Base-by-base conservation (phyloP, 2,329 filamentous ascomycete species). In the Juglanconis sp. region DNA sequence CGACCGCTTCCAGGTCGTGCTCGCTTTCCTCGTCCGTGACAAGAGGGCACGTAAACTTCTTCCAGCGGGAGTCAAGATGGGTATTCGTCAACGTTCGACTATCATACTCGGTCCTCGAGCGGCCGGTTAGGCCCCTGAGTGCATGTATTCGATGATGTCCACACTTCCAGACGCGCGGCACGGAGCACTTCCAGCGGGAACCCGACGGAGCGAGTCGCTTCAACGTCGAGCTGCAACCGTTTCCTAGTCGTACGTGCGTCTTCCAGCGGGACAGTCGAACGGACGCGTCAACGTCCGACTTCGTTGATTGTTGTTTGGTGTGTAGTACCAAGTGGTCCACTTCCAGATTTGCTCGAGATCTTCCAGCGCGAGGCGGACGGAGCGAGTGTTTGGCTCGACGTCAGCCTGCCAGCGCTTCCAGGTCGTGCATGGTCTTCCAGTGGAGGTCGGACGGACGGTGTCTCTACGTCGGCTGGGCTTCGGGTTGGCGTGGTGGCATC, bases 401-500 rank as follows among this genome's bases (percentile, higher is more conserved):
- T 42, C 38, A 15, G 38, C 38, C 38, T 42, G 44, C n/a, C 5
- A 24, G 24, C 15, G n/a, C 44, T 47, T 47, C 44, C 44, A 47
- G 44, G 44, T 47, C 44, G 15, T 17, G n/a, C n/a, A n/a, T 47
- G 44, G 9, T 47, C 44, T 47, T 47, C 44, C 44, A 58, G 56
- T 58, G 44, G 54, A 49, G 52, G 57, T 42, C 51, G 51, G 60
- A 59, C 60, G 51, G 56, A 50, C 36, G 56, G 51, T 24, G 36
- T 34, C 56, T 61, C 56, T 38, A 61, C 56, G 52, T 49, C 44
- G 51, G 50, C 59, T 55, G 59, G 50, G 50, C 53, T 57, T 34
- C 40, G n/a, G 36, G 1, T 5, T 47, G 24, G 47, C 2, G n/a
- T 35, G 50, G 35, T 44, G 31, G 52, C 17, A 47, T 52, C 49